Conservation (phyloP, 2,329 filamentous ascomycete genomes). For the Penicillium capsulatum region DNA sequence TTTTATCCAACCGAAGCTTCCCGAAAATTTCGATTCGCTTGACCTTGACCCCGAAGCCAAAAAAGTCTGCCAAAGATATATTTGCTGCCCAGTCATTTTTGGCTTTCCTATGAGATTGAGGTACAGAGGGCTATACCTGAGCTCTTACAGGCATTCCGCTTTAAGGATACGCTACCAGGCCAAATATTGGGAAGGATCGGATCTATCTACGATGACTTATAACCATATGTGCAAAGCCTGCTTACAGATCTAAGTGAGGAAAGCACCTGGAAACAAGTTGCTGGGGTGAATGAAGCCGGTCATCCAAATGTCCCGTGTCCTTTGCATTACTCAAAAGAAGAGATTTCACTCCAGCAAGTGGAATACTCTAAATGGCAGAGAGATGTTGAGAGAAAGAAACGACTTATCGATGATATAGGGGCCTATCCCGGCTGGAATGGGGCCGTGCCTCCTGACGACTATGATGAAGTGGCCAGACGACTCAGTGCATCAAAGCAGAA, state of each 20-base stretch:
- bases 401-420: slow-evolving; percentile 14
- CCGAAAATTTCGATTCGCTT: slow-evolving; percentile 9
- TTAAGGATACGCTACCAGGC: slow-evolving; percentile 8
- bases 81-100: slow-evolving; percentile 16
- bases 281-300: slow-evolving; percentile 9
- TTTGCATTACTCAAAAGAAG: slow-evolving; percentile 11
- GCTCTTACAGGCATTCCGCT: slow-evolving; percentile 11
- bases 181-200: slow-evolving; percentile 9
- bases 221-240: slow-evolving; percentile 15
- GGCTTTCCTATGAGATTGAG: slow-evolving; percentile 15
- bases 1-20: slow-evolving; percentile 12
- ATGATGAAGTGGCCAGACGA: slow-evolving; percentile 13
- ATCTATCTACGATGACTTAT: slow-evolving; percentile 16
- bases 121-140: slow-evolving; percentile 13
- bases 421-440: slow-evolving; percentile 21
- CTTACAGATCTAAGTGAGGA: slow-evolving; percentile 6
- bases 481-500: slow-evolving; percentile 8
- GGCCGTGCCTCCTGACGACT: slow-evolving; percentile 14
- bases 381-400: slow-evolving; percentile 18
- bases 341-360: slow-evolving; percentile 8
- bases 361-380: slow-evolving; percentile 15
- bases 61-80: slow-evolving; percentile 10
- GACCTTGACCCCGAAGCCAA: slow-evolving; percentile 8
- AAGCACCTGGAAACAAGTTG: slow-evolving; percentile 13
- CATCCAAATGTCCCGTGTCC: slow-evolving; percentile 13